A percentile compares a stretch with the other conserved stretches of the same genome.
Evolutionary conservation across 2,329 filamentous ascomycete species (phyloP).

Genomic region (Tolypocladium capitatum): DNA sequence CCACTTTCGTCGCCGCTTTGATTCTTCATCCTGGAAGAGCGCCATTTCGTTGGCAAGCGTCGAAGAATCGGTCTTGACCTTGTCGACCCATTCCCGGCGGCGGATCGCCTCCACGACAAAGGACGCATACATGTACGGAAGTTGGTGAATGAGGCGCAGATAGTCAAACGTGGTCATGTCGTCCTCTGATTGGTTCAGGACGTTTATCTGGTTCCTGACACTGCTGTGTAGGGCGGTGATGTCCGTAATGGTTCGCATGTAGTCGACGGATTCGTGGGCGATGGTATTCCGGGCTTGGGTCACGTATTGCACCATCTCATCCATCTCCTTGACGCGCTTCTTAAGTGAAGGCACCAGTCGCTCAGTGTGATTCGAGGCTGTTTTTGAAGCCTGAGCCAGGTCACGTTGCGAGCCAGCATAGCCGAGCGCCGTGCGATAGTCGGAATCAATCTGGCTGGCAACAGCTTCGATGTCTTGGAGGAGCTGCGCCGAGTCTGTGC

Average conservation of each 20-base stretch:
- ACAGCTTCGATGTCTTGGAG: constrained; percentile 78
- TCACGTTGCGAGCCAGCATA: constrained; percentile 52
- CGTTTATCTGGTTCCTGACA: constrained; percentile 58
- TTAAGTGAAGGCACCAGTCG: constrained; percentile 44
- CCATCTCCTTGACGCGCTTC: constrained; percentile 46
- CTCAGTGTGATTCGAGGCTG: constrained; percentile 49
- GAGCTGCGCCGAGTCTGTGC: constrained; percentile 52
- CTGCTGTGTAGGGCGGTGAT: constrained; percentile 64
- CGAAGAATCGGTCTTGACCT: constrained; percentile 75
- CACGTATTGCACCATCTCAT: constrained; percentile 43
- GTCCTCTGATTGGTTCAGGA: constrained; percentile 59
- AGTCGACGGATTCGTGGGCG: constrained; percentile 50
- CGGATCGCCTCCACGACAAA: constrained; percentile 76
- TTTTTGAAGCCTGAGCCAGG: constrained; percentile 48
- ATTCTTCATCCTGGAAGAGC: constrained; percentile 82
- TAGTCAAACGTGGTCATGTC: constrained; percentile 71
- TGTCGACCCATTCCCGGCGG: constrained; percentile 81
- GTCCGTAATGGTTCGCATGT: constrained; percentile 71
- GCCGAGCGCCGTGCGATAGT: constrained; percentile 64
- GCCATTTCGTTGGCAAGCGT: constrained; percentile 88
- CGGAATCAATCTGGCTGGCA: constrained; percentile 72
- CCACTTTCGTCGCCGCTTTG: constrained; percentile 81
- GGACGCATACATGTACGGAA: constrained; percentile 83
- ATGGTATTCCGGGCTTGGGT: constrained; percentile 56
- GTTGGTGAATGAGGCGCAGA: constrained; percentile 63